These are phyloP conservation scores for Candida krabiensis DNA, from an alignment of 805 yeast species.

Conservation along the genomic window DNA sequence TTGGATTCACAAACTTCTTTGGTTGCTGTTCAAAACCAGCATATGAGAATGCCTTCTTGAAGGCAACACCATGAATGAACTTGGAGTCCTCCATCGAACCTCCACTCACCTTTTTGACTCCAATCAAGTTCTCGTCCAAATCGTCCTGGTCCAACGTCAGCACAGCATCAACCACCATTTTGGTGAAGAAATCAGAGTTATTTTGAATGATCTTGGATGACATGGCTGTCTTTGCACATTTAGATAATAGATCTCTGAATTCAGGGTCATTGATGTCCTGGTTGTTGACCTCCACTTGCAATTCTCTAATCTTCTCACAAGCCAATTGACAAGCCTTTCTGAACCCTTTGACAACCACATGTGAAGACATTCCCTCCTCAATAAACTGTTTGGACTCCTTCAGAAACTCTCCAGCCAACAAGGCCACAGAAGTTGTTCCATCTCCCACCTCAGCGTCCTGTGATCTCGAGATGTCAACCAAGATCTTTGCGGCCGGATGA, in stretches of 20 bases:
- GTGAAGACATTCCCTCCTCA: slow-evolving; percentile 95
- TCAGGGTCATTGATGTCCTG: slow-evolving; percentile 50
- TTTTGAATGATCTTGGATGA: slow-evolving; percentile 88
- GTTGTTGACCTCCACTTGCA: slow-evolving; percentile 63
- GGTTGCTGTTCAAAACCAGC: slow-evolving; percentile 99
- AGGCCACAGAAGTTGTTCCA: slow-evolving; percentile 95
- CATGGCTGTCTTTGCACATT: slow-evolving; percentile 98
- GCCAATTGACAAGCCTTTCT: slow-evolving; percentile 81
- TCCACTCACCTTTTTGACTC: slow-evolving; percentile 92
- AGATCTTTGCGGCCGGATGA: slow-evolving; percentile 96
- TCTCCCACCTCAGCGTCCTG: slow-evolving; percentile 99
- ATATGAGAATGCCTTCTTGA: slow-evolving; percentile 93
- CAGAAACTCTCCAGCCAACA: slow-evolving; percentile 90
- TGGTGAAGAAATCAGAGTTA: slow-evolving; percentile 86
- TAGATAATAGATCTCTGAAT: slow-evolving; percentile 74
- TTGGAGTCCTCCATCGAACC: slow-evolving; percentile 94
- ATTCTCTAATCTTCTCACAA: slow-evolving; percentile 65
- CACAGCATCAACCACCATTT: slow-evolving; percentile 97
- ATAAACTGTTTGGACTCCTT: slow-evolving; percentile 88
- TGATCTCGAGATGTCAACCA: slow-evolving; percentile 91
- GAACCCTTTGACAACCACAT: slow-evolving; percentile 83
- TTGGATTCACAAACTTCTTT: slow-evolving; percentile 75
- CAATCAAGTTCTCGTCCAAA: slow-evolving; percentile 86
- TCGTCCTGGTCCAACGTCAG: slow-evolving; percentile 80
- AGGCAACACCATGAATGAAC: slow-evolving; percentile 92